Conservation (phyloP, 75 land plant genomes). For the Azolla pinnata region DNA sequence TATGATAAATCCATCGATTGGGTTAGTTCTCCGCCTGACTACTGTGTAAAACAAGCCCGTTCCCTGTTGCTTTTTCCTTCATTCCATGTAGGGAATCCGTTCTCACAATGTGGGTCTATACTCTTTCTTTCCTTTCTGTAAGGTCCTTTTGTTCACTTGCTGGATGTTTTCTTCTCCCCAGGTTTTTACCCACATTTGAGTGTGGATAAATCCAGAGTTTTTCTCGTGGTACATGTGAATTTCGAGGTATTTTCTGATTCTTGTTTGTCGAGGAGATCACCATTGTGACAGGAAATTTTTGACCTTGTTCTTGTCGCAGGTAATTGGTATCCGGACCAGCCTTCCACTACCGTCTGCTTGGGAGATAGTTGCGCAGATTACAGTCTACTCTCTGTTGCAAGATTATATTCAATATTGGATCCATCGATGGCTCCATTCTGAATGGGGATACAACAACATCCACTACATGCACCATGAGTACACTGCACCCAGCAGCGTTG, state of each 20-base stretch:
- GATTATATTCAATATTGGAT: slow-evolving; percentile 35
- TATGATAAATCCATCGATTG: too few species aligned
- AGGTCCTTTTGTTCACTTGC: too few species aligned
- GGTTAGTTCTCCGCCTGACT: neutral
- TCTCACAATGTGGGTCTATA: too few species aligned
- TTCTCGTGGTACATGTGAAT: neutral
- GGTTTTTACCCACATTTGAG: neutral
- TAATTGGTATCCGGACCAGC: slow-evolving; percentile 18
- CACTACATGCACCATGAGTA: slow-evolving; percentile 33
- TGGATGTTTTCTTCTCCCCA: neutral
- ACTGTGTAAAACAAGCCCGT: neutral
- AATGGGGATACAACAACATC: slow-evolving; percentile 31
- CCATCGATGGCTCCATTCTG: slow-evolving; percentile 29
- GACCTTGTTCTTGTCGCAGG: slow-evolving; percentile 4
- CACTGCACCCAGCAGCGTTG: slow-evolving; percentile 26
- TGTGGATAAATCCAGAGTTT: neutral
- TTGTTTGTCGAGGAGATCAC: neutral
- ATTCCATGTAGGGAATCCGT: neutral
- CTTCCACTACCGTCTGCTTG: slow-evolving; percentile 27
- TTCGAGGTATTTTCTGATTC: neutral
- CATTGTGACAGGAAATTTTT: neutral
- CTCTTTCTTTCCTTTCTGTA: too few species aligned
- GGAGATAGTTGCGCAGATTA: slow-evolving; percentile 17
- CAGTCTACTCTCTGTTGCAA: slow-evolving; percentile 20
- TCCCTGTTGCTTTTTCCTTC: neutral